Base-by-base conservation (phyloP, 495 filamentous ascomycete genomes). In the Aspergillus ellipticus region DNA sequence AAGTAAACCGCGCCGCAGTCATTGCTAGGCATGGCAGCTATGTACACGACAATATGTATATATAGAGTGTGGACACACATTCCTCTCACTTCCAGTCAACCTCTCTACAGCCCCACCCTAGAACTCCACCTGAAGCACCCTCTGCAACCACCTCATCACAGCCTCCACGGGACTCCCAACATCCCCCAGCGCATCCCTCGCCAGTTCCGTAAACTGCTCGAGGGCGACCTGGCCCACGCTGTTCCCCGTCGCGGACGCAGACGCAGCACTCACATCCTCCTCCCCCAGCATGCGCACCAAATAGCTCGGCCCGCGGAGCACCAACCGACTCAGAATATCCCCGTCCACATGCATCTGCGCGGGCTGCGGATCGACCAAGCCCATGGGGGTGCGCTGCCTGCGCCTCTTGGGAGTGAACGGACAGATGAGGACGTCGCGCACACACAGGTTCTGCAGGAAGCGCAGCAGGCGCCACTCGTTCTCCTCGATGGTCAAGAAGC, bases 271-370 rank as follows among this genome's bases (percentile, higher is more conserved):
- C n/a, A 59, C 46, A 24, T 66, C 54, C 20, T 62, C 63, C 26
- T 56, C 51, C 21, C 47, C 50, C 9, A 82, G 59, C 61, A 81
- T 66, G 6, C 63, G 17, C 16, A 60, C 59, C 28, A 89, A 59
- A 46, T 70, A 60, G 42, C 78, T 73, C 3, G 83, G 57, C 0
- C 70, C 73, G 43, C 68, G 67, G 52, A 66, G 64, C n/a, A 84
- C 68, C 4, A 89, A 62, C 19, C 79, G 74, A 49, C 65, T 66
- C 39, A 92, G 66, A 16, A 89, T 76, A 57, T 89, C 85, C 0
- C 88, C 87, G 58, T 92, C 81, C 7, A 92, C 71, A 22, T 89
- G 85, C 78, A 80, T 83, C 41, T 74, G 73, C 20, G 64, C 56
- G n/a, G 67, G 64, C 37, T 66, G 71, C 29, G 62, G 61, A 9